These are phyloP conservation scores for Leccinum laetum DNA, from an alignment of 1,284 basidiomycete genomes.

Conservation along the genomic window DNA sequence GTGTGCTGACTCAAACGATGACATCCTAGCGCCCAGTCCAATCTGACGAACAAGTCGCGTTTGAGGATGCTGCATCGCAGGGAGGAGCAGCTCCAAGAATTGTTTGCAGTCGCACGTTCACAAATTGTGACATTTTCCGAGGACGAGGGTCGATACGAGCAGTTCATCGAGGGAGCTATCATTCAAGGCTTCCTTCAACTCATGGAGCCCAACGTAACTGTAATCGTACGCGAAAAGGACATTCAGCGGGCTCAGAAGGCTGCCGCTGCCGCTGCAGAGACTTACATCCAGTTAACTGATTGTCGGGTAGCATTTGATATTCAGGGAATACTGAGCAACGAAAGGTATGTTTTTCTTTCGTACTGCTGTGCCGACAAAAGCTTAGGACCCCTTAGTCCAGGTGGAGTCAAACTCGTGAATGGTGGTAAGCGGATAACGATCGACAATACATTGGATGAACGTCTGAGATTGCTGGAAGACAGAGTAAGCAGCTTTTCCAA, in stretches of 20 bases:
- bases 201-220: slow-evolving; percentile 66
- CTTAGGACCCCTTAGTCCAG: slow-evolving; percentile 48
- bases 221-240: slow-evolving; percentile 69
- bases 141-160: slow-evolving; percentile 57
- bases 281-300: slow-evolving; percentile 80
- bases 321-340: slow-evolving; percentile 68
- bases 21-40: slow-evolving; percentile 83
- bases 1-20: not conserved
- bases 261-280: slow-evolving; percentile 57
- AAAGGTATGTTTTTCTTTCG: slow-evolving; percentile 51
- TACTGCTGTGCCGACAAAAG: not conserved
- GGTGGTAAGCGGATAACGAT: slow-evolving; percentile 80
- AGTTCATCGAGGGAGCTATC: slow-evolving; percentile 72
- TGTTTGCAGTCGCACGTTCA: slow-evolving; percentile 73
- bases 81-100: slow-evolving; percentile 90
- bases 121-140: slow-evolving; percentile 65
- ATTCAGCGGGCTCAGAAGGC: slow-evolving; percentile 56
- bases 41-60: slow-evolving; percentile 94
- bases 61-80: slow-evolving; percentile 89
- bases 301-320: slow-evolving; percentile 63
- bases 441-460: slow-evolving; percentile 91
- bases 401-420: slow-evolving; percentile 79
- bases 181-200: slow-evolving; percentile 57
- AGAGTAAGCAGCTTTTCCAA: slow-evolving; percentile 51
- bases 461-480: slow-evolving; percentile 85